phyloP scores from a whole-genome alignment of 352 stramenopile genomes.

The Phytophthora sojae region DNA sequence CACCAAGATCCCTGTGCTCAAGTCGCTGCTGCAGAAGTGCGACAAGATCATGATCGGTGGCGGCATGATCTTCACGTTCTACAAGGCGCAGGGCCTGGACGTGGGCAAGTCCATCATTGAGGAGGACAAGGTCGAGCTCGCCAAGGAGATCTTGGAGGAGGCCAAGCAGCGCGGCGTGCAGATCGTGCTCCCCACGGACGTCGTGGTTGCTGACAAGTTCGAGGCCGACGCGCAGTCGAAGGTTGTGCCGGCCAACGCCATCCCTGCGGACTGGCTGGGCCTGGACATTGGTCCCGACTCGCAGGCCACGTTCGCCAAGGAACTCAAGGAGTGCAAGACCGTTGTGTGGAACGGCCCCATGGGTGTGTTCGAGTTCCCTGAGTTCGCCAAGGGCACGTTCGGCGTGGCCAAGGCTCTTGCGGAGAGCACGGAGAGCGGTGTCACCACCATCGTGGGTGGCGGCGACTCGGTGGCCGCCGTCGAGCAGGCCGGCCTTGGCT shows the following conservation, averaged over 20 bases:
- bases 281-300: slow-evolving; percentile 87
- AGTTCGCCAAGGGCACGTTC: slow-evolving; percentile 96
- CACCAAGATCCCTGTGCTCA: slow-evolving; percentile 97
- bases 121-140: slow-evolving; percentile 94
- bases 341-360: slow-evolving; percentile 96
- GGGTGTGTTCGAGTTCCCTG: slow-evolving; percentile 98
- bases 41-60: slow-evolving; percentile 97
- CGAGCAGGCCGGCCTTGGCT: slow-evolving; percentile 92
- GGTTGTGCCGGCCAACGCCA: slow-evolving; percentile 78
- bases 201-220: slow-evolving; percentile 94
- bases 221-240: slow-evolving; percentile 69
- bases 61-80: slow-evolving; percentile 98
- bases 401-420: slow-evolving; percentile 93
- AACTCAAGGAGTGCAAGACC: slow-evolving; percentile 93
- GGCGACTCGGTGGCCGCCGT: slow-evolving; percentile 97
- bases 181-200: slow-evolving; percentile 93
- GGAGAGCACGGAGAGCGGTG: slow-evolving; percentile 80
- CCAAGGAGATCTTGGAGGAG: slow-evolving; percentile 91
- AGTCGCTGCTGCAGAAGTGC: slow-evolving; percentile 95
- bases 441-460: slow-evolving; percentile 93
- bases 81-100: slow-evolving; percentile 94
- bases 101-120: slow-evolving; percentile 96
- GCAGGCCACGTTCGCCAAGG: slow-evolving; percentile 68
- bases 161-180: slow-evolving; percentile 90
- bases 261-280: slow-evolving; percentile 97